Conservation (phyloP, 345 rosid genomes). For the Punica granatum region DNA sequence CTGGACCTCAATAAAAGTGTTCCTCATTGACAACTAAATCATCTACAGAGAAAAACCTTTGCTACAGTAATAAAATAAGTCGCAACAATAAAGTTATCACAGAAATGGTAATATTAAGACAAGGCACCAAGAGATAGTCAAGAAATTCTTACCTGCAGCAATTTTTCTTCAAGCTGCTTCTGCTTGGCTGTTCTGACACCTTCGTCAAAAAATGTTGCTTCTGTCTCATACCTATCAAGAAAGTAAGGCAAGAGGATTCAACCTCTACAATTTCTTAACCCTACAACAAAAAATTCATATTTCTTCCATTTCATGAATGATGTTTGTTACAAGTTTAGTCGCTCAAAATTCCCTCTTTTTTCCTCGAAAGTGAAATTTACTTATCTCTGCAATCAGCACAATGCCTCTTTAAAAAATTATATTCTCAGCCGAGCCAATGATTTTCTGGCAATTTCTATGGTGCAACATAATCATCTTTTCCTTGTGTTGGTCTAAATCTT, state of each 20-base stretch:
- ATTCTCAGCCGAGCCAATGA: neutral
- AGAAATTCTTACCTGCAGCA: slow-evolving; percentile 64
- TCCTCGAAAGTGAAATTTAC: neutral
- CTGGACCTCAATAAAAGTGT: neutral
- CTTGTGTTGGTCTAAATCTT: neutral
- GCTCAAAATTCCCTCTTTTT: neutral
- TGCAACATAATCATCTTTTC: neutral
- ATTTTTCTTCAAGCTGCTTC: slow-evolving; percentile 82
- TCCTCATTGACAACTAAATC: neutral
- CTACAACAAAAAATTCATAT: neutral
- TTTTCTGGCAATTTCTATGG: neutral
- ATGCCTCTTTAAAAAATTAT: neutral
- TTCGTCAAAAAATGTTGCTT: slow-evolving; percentile 84
- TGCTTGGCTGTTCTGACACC: slow-evolving; percentile 81
- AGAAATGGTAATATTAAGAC: neutral
- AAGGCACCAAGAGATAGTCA: neutral
- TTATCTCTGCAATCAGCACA: neutral
- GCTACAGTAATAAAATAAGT: neutral
- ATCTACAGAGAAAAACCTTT: neutral
- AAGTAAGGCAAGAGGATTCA: neutral
- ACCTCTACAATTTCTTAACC: neutral
- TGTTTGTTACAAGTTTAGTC: neutral
- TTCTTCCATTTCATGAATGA: neutral
- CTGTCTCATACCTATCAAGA: slow-evolving; percentile 61
- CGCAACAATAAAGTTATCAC: neutral